Conservation (phyloP, 352 stramenopile species). For the Phytophthora europaea region DNA sequence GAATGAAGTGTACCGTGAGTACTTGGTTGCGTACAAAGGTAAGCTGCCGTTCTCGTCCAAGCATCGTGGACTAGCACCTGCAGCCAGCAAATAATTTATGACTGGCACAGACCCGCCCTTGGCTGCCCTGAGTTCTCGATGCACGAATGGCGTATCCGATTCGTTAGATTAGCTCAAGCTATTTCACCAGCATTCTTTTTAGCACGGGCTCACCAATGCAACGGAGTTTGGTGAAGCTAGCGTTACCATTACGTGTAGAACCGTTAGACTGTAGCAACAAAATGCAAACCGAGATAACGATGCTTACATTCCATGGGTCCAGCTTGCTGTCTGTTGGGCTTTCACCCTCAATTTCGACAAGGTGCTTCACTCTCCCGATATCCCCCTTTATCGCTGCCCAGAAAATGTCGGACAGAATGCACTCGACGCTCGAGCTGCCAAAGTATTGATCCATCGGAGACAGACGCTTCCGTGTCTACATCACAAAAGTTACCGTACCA, state of each 20-base stretch:
- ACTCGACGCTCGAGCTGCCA: slow-evolving; percentile 55
- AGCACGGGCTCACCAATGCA: slow-evolving; percentile 62
- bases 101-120: slow-evolving; percentile 64
- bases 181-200: neutral
- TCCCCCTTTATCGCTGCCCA: slow-evolving; percentile 78
- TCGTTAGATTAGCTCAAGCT: neutral
- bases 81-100: slow-evolving; percentile 63
- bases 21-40: slow-evolving; percentile 53
- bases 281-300: neutral
- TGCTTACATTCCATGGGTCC: slow-evolving; percentile 74
- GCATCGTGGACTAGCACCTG: slow-evolving; percentile 57
- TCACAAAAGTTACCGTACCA: neutral
- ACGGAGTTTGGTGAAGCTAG: slow-evolving; percentile 72
- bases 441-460: slow-evolving; percentile 79
- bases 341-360: slow-evolving; percentile 69
- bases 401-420: slow-evolving; percentile 72
- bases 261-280: neutral
- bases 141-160: too few species aligned
- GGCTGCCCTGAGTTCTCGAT: slow-evolving; percentile 53
- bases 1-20: neutral
- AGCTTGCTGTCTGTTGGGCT: slow-evolving; percentile 53
- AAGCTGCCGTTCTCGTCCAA: slow-evolving; percentile 81
- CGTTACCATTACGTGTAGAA: neutral
- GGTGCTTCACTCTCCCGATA: slow-evolving; percentile 56
- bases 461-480: slow-evolving; percentile 52